phyloP scores from a whole-genome alignment of 2,329 filamentous ascomycete genomes.

The Colletotrichum siamense region DNA sequence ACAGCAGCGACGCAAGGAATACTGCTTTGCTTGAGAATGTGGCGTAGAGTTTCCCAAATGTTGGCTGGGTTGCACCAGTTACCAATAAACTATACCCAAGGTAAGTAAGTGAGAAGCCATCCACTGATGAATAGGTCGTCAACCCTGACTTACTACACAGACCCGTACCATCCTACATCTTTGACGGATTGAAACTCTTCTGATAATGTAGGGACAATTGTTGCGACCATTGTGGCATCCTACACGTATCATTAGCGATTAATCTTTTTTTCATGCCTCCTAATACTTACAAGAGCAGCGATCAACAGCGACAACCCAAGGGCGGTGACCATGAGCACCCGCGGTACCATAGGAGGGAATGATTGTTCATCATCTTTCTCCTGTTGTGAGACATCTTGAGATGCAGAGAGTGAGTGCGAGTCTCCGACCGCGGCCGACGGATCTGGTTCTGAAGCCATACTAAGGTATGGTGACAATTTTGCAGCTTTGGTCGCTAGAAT shows the following conservation, averaged over 20 bases:
- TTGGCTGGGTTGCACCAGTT: slow-evolving; percentile 24
- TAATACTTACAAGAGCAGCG: neutral
- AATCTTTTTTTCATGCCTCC: neutral
- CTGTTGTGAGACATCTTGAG: neutral
- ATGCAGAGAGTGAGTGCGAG: neutral
- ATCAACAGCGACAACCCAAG: neutral
- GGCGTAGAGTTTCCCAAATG: slow-evolving; percentile 33
- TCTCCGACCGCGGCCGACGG: neutral
- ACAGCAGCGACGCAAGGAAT: neutral
- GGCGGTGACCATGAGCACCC: neutral
- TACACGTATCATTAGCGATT: neutral
- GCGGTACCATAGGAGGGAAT: neutral
- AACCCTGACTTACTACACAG: slow-evolving; percentile 31
- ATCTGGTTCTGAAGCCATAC: neutral
- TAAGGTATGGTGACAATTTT: neutral
- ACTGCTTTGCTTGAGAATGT: slow-evolving; percentile 42
- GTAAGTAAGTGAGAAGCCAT: no score
- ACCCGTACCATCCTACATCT: slow-evolving; percentile 54
- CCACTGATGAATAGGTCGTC: neutral
- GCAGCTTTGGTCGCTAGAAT: neutral
- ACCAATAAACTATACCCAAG: slow-evolving; percentile 29
- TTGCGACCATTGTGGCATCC: slow-evolving; percentile 1
- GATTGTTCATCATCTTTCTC: neutral
- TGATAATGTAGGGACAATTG: slow-evolving; percentile 19
- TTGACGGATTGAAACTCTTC: slow-evolving; percentile 39